These are phyloP conservation scores for Trichoderma koningiopsis DNA, from an alignment of 2,329 filamentous ascomycete genomes.

Conservation along the genomic window DNA sequence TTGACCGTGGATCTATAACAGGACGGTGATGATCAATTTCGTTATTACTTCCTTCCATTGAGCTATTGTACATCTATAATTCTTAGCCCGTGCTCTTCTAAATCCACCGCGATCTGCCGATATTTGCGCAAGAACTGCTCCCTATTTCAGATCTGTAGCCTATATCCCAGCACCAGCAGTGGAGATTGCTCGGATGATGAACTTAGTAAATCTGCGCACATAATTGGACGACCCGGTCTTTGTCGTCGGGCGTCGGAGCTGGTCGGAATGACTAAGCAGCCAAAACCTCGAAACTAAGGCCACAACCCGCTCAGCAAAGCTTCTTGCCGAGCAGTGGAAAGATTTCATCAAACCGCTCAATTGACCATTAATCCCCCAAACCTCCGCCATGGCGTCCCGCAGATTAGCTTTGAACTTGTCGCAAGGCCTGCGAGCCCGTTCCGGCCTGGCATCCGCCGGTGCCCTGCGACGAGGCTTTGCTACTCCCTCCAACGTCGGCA, in stretches of 20 bases:
- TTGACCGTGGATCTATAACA: not conserved
- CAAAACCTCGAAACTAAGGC: conserved; percentile 46
- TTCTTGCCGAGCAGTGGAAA: conserved; percentile 51
- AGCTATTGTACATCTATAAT: not conserved
- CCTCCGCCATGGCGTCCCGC: conserved; percentile 84
- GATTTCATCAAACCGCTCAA: conserved; percentile 61
- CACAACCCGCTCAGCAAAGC: conserved; percentile 49
- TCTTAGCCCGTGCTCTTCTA: not conserved
- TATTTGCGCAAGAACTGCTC: not conserved
- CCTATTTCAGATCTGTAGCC: not conserved
- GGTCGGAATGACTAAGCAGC: conserved; percentile 46
- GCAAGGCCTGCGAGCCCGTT: conserved; percentile 84
- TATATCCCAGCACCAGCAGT: not conserved
- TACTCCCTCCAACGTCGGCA: conserved; percentile 77
- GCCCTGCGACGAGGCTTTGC: conserved; percentile 85
- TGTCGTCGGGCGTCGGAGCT: conserved; percentile 41
- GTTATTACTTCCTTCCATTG: not conserved
- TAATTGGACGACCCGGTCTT: conserved; percentile 37
- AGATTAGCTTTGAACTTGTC: conserved; percentile 94
- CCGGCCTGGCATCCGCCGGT: conserved; percentile 76
- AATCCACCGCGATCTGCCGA: not conserved
- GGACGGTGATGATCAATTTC: not conserved
- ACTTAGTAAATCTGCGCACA: conserved; percentile 39
- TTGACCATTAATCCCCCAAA: conserved; percentile 52
- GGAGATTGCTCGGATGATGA: conserved; percentile 6